These are phyloP conservation scores for Pseudonitzschia pungens DNA, from an alignment of 108 stramenopile genomes.

Conservation along the genomic window DNA sequence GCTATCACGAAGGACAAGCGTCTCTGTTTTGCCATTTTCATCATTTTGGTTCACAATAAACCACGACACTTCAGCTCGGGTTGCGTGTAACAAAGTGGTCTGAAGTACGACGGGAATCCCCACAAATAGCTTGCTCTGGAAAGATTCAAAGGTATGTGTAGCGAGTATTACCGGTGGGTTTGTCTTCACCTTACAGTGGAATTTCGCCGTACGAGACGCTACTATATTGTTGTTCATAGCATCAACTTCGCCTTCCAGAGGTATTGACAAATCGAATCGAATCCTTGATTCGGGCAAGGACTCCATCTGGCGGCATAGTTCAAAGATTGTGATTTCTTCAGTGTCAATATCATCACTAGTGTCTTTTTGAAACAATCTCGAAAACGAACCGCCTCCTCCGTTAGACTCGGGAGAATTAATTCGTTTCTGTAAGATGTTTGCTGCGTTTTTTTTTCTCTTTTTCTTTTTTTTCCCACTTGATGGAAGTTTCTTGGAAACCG, in stretches of 20 bases:
- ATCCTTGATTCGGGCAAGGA: not conserved
- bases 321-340: not conserved
- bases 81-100: conserved; percentile 41
- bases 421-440: not conserved
- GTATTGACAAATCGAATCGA: not conserved
- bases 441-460: not conserved
- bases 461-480: not conserved
- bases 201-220: not conserved
- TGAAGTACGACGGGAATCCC: conserved; percentile 56
- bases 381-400: not conserved
- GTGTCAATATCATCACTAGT: not conserved
- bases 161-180: conserved; percentile 59
- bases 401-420: not conserved
- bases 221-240: not conserved
- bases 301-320: not conserved
- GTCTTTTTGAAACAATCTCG: not conserved
- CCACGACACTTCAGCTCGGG: conserved; percentile 56
- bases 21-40: conserved; percentile 25
- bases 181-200: conserved; percentile 28
- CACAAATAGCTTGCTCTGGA: conserved; percentile 48
- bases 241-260: not conserved
- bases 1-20: conserved; percentile 19
- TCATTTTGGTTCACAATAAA: conserved; percentile 26
- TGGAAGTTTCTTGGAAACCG: not conserved
- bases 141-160: conserved; percentile 62